Base-by-base conservation (phyloP, 768 basidiomycete species). In the Lactarius akahatsu region DNA sequence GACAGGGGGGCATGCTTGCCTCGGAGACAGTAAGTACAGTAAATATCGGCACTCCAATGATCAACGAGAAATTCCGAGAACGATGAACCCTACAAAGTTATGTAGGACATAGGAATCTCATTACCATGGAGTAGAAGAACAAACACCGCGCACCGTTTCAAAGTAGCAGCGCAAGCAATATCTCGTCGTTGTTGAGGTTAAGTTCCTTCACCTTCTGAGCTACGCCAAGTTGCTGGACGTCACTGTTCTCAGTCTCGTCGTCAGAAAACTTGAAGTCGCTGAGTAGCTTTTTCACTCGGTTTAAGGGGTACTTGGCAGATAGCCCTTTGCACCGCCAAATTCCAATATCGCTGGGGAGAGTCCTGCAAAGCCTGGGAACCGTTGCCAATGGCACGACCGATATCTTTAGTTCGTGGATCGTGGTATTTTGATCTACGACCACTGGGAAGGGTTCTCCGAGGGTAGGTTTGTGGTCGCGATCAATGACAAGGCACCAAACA, bases 211-310 rank as follows among this genome's bases (percentile, higher is more conserved):
- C 20, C 1, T 13, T 45, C 62, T 54, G 40, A 30, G 36, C 5
- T 47, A 55, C 10, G 61, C 13, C 9, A 45, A 45, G 66, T 40
- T 63, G 63, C 18, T 67, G 66, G 61, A 63, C 1, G 63, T 8
- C 1, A 55, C 50, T 28, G 62, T 40, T 4, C 16, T 7, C 9
- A 32, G 32, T 6, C 32, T 32, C 32, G 30, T 45, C 40, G 52
- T 28, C n/a, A 18, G 43, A 30, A 30, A 50, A n/a, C 20, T n/a
- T 45, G n/a, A 45, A 7, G 18, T 26, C 16, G 50, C 23, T 47
- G n/a, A 28, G 34, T 26, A 40, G 61, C 1, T 54, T 38, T 7
- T 45, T 45, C 45, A 10, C 2, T n/a, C 4, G 45, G n/a, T n/a
- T 5, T 3, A 45, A n/a, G 9, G 45, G 4, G n/a, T 9, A 5